A percentile compares a stretch with the other conserved stretches of the same genome.
Evolutionary conservation across 179 eudicot species (phyloP).

Genomic region (Nepenthes alata): DNA sequence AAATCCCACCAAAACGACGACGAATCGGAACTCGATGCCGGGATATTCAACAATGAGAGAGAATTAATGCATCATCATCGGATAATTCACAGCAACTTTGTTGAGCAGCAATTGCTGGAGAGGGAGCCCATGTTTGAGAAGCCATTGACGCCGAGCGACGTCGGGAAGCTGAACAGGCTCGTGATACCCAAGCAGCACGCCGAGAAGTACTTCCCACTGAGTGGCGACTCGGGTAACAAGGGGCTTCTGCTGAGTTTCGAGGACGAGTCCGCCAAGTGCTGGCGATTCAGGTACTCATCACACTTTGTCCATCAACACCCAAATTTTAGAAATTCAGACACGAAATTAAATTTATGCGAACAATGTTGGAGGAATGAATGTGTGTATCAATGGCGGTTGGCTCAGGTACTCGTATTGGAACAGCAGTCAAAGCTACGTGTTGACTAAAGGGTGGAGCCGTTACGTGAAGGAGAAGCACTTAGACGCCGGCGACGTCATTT

Average conservation of each 20-base stretch:
- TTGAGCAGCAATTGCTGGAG: background rate
- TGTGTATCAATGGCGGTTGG: too few species aligned
- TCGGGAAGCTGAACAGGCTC: slow-evolving; percentile 88
- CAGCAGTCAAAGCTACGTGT: slow-evolving; percentile 86
- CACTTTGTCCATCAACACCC: too few species aligned
- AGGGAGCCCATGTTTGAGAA: slow-evolving; percentile 61
- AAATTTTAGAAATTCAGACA: too few species aligned
- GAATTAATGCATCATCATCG: background rate
- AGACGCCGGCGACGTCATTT: slow-evolving; percentile 72
- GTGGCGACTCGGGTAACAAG: slow-evolving; percentile 18
- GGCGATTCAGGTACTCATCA: slow-evolving; percentile 48
- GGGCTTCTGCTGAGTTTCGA: slow-evolving; percentile 53
- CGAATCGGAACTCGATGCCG: background rate
- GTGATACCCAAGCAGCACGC: slow-evolving; percentile 96
- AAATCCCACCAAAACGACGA: background rate
- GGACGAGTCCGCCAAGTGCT: slow-evolving; percentile 58
- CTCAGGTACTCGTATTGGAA: slow-evolving; percentile 52
- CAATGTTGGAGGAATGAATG: too few species aligned
- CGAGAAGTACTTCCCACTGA: slow-evolving; percentile 69
- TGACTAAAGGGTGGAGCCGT: slow-evolving; percentile 93
- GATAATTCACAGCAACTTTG: background rate
- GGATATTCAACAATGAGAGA: too few species aligned
- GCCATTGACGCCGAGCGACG: slow-evolving; percentile 76
- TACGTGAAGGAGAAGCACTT: slow-evolving; percentile 79
- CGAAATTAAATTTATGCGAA: too few species aligned